phyloP scores from a whole-genome alignment of 495 filamentous ascomycete species.

The Staphylotrichum longicolle region DNA sequence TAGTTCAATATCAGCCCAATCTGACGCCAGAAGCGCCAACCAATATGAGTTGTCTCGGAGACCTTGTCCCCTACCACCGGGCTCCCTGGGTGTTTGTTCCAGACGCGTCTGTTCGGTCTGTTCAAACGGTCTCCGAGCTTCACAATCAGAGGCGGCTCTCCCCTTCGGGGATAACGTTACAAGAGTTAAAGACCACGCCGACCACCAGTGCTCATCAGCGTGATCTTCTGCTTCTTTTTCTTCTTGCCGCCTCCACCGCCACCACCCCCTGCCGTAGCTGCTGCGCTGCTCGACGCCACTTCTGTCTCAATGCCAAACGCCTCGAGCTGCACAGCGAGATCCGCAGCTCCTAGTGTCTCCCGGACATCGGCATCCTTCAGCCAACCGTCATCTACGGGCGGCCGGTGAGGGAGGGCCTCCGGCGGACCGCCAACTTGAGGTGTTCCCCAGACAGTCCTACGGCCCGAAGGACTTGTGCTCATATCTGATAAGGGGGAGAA shows the following conservation, averaged over 20 bases:
- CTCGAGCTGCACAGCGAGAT: constrained; percentile 48
- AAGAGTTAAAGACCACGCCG: constrained; percentile 33
- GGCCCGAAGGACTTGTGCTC: constrained; percentile 71
- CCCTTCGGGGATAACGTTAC: not conserved
- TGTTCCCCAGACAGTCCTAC: constrained; percentile 87
- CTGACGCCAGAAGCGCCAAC: no score
- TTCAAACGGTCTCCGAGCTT: no score
- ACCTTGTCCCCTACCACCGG: no score
- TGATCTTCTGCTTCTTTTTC: constrained; percentile 94
- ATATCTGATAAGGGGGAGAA: constrained; percentile 51
- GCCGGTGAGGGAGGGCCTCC: constrained; percentile 40
- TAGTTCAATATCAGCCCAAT: no score
- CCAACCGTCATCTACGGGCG: constrained; percentile 72
- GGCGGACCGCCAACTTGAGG: constrained; percentile 56
- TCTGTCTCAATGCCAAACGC: constrained; percentile 38
- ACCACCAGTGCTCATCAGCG: constrained; percentile 77
- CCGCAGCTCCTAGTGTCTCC: constrained; percentile 36
- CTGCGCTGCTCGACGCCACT: constrained; percentile 25
- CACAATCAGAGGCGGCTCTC: no score
- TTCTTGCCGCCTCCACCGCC: constrained; percentile 58
- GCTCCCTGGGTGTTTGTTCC: no score
- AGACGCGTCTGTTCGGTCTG: no score
- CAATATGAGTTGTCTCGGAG: no score
- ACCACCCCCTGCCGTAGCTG: constrained; percentile 23
- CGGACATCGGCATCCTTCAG: constrained; percentile 55